Percentiles rank a stretch among this genome's conserved stretches.
phyloP scores from a whole-genome alignment of 495 filamentous ascomycete genomes.

The Sphaerosporella brunnea region DNA sequence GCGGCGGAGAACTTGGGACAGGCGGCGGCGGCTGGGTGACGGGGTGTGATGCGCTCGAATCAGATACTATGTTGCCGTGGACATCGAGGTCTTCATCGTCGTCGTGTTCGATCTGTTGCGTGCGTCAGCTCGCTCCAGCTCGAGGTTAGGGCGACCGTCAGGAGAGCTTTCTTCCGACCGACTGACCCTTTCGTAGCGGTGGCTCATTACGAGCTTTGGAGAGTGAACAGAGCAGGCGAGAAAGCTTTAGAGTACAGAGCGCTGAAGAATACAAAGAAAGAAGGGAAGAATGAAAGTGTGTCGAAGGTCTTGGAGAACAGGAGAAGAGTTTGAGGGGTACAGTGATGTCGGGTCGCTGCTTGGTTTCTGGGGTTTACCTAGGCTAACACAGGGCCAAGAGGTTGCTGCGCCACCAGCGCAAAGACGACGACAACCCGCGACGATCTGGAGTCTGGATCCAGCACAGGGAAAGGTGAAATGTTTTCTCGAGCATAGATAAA shows the following conservation, averaged over 20 bases:
- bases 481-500: too few relatives aligned
- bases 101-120: conserved; percentile 8
- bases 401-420: conserved; percentile 12
- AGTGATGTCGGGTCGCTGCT: too few relatives aligned
- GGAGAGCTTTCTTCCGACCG: not conserved
- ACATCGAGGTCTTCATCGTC: conserved; percentile 24
- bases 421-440: not conserved
- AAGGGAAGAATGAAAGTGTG: not conserved
- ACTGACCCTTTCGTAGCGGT: conserved; percentile 23
- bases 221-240: not conserved
- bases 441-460: not conserved
- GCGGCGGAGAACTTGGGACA: conserved; percentile 71
- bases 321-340: conserved; percentile 3
- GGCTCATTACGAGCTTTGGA: conserved; percentile 15
- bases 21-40: conserved; percentile 23
- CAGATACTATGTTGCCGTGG: conserved; percentile 18
- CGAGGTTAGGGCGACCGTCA: conserved; percentile 1
- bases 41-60: conserved; percentile 21
- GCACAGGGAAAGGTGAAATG: not conserved
- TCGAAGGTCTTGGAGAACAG: not conserved
- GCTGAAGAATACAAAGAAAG: conserved; percentile 4
- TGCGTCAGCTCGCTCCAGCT: conserved; percentile 4
- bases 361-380: too few relatives aligned
- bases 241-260: not conserved
- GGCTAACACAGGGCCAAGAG: not conserved